Base-by-base conservation (phyloP, 805 yeast species). In the Sugiyamaella americana region DNA sequence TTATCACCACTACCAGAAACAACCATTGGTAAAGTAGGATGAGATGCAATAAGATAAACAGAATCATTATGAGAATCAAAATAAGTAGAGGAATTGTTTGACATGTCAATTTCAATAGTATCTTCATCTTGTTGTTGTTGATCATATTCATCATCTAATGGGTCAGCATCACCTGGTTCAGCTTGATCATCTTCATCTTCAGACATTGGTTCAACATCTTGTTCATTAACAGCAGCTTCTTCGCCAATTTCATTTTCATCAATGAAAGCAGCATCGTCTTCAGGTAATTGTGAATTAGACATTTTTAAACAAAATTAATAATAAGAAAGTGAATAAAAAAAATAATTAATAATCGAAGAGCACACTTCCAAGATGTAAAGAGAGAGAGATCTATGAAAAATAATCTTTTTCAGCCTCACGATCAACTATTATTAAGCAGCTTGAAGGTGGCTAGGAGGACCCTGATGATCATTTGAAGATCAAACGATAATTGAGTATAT, bases 1-100 rank as follows among this genome's bases (percentile, higher is more conserved):
- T 91, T 82, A 64, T 93, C 99, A 49, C 95, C 98, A 37, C 96
- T 98, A 24, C 99, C 98, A 19, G 91, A 76, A n/a, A 82, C 83
- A 5, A 86, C 93, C 63, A 72, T 57, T 16, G 97, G 97, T 50
- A 88, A 71, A 4, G 73, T 73, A 35, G 97, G 97, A 63, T 93
- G 97, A 4, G 80, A 69, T 42, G 85, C 78, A n/a, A 93, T 73
- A 11, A 84, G 73, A 66, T 84, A 91, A 2, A 91, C 77, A 2
- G 96, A 87, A 65, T 93, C 98, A 46, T 76, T 73, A 62, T 93
- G 99, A 55, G 76, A 74, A 62, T 93, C 98, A 63, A 93, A 93
- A 65, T 87, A 93, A 0, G 87, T 72, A 69, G 82, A 77, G 5
- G 98, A 87, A 67, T 91, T 91, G 67, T 91, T 91, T 42, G 89